A percentile compares a stretch with the other conserved stretches of the same genome.
Evolutionary conservation across 768 basidiomycete genomes (phyloP).

Genomic region (Cystobasidiopsis lactophilus): DNA sequence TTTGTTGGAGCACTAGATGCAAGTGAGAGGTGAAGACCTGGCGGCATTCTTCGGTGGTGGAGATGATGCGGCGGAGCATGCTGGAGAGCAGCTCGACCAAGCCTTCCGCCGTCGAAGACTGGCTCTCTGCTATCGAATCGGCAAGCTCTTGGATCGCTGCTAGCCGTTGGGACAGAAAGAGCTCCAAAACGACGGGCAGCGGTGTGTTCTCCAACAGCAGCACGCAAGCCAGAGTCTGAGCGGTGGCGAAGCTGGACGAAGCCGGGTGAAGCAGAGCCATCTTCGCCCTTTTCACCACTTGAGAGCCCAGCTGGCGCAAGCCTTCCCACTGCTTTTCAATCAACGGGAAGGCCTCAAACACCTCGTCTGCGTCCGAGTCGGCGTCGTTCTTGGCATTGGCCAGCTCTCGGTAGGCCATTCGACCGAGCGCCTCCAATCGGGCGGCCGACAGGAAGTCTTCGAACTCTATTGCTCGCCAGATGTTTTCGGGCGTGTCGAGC

Average conservation of each 20-base stretch:
- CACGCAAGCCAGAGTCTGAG: conserved; percentile 10
- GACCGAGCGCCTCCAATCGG: conserved; percentile 15
- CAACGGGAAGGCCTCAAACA: conserved; percentile 16
- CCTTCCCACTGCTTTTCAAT: conserved; percentile 17
- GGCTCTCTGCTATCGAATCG: background rate
- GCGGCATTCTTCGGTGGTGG: background rate
- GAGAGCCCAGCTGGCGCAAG: conserved; percentile 6
- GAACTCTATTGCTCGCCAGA: conserved; percentile 10
- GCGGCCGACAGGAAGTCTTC: conserved; percentile 16
- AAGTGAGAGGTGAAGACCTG: background rate
- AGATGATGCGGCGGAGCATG: background rate
- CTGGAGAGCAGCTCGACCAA: background rate
- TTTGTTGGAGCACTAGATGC: background rate
- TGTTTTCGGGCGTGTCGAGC: conserved; percentile 12
- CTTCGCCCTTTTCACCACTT: background rate
- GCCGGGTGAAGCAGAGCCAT: background rate
- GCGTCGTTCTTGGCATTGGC: conserved; percentile 1
- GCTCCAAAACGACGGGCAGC: background rate
- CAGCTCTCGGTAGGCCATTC: conserved; percentile 16
- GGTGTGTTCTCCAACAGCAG: conserved; percentile 11
- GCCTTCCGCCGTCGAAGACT: background rate
- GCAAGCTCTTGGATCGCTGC: background rate
- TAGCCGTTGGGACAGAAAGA: conserved; percentile 5
- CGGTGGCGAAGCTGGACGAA: background rate
- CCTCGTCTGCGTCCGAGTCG: background rate